Conservation (phyloP, 805 yeast genomes). For the Hanseniaspora occidentalis region DNA sequence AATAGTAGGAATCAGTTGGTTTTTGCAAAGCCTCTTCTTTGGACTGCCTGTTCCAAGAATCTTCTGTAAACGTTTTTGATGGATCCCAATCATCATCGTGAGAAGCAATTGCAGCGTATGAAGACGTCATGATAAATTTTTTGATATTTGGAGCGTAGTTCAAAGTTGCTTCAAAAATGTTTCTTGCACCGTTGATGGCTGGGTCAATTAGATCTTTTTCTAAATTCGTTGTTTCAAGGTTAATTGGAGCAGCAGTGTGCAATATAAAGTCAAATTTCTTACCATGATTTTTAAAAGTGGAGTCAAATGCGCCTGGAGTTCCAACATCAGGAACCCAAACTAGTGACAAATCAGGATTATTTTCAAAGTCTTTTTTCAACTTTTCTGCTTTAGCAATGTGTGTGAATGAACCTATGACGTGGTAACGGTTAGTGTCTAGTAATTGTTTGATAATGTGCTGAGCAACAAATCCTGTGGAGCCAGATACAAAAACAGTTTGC, state of each 20-base stretch:
- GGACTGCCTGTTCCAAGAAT: slow-evolving; percentile 29
- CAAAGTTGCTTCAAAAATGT: slow-evolving; percentile 33
- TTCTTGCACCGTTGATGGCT: slow-evolving; percentile 42
- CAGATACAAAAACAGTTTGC: slow-evolving; percentile 31
- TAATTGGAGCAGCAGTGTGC: slow-evolving; percentile 40
- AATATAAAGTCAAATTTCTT: slow-evolving; percentile 29
- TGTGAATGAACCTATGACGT: slow-evolving; percentile 40
- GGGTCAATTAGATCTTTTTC: slow-evolving; percentile 41
- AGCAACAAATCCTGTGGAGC: slow-evolving; percentile 44
- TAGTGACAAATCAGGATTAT: slow-evolving; percentile 13
- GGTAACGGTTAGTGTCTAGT: slow-evolving; percentile 25
- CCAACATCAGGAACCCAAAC: slow-evolving; percentile 26
- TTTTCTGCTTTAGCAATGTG: slow-evolving; percentile 30
- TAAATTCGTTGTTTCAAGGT: slow-evolving; percentile 23
- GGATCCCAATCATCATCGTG: slow-evolving; percentile 1
- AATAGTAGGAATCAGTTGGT: slow-evolving; percentile 22
- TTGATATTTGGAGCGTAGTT: slow-evolving; percentile 32
- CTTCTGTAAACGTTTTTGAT: slow-evolving; percentile 15
- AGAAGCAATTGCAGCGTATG: slow-evolving; percentile 38
- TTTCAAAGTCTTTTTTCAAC: slow-evolving; percentile 21
- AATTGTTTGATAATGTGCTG: slow-evolving; percentile 31
- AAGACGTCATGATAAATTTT: slow-evolving; percentile 45
- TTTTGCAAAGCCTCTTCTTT: slow-evolving; percentile 18
- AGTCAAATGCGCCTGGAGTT: slow-evolving; percentile 32
- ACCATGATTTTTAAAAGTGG: slow-evolving; percentile 28